Percentiles rank a stretch among this genome's conserved stretches.
Evolutionary conservation across 306 rosid species (phyloP).

Genomic region (Inga oerstediana): DNA sequence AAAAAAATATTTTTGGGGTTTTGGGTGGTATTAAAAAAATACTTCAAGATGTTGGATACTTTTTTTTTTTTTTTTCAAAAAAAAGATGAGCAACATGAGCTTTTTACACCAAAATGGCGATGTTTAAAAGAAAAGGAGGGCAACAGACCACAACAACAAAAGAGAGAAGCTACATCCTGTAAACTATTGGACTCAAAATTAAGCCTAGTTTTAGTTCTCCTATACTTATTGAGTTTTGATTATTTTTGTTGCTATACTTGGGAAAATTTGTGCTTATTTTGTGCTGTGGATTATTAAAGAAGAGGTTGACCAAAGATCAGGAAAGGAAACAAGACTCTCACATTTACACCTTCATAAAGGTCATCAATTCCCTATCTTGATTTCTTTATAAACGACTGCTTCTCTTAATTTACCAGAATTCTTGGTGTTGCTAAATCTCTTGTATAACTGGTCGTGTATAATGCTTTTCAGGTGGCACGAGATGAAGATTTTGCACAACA

Average conservation of each 20-base stretch:
- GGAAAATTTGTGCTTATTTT: constrained; percentile 27
- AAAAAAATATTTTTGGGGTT: no score
- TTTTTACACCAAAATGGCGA: no score
- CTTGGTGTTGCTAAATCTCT: constrained; percentile 11
- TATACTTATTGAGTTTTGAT: background rate
- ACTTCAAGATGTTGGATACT: no score
- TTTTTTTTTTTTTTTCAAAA: no score
- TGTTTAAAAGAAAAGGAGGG: no score
- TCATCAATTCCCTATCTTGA: constrained; percentile 24
- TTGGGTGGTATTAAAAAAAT: no score
- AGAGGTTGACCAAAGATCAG: constrained; percentile 50
- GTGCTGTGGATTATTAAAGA: constrained; percentile 47
- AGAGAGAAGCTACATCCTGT: no score
- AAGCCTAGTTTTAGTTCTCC: constrained; percentile 7
- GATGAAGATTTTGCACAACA: background rate
- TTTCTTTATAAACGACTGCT: constrained; percentile 8
- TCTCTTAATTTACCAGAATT: constrained; percentile 12
- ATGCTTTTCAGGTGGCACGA: constrained; percentile 1
- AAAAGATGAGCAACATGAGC: no score
- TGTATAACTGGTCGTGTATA: background rate
- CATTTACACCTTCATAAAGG: constrained; percentile 78
- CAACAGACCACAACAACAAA: background rate
- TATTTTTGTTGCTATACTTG: constrained; percentile 20
- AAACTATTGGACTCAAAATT: constrained; percentile 1
- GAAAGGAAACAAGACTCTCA: constrained; percentile 3